These are phyloP conservation scores for Kodamaea leandrae DNA, from an alignment of 805 yeast genomes.

Conservation along the genomic window DNA sequence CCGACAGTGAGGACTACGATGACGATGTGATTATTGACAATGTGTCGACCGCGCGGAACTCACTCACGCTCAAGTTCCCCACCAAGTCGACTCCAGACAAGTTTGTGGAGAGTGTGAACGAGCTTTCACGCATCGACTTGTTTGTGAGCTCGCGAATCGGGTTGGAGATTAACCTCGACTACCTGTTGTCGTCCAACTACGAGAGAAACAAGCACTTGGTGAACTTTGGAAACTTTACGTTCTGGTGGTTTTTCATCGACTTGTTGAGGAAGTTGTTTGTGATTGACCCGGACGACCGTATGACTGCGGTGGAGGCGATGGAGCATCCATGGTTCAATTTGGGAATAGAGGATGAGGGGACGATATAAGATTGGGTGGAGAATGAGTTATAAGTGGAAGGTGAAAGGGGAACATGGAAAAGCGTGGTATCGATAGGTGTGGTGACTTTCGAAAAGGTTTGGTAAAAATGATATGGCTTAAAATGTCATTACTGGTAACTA, in stretches of 20 bases:
- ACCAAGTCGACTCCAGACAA: constrained; percentile 37
- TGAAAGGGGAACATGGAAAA: no score
- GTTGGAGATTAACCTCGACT: constrained; percentile 37
- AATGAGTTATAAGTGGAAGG: background rate
- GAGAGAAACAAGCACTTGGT: constrained; percentile 41
- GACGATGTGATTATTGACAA: constrained; percentile 34
- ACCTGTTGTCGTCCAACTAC: constrained; percentile 37
- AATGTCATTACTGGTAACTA: no score
- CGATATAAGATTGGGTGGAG: no score
- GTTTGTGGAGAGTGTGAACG: constrained; percentile 38
- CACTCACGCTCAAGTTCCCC: constrained; percentile 38
- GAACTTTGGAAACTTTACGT: constrained; percentile 60
- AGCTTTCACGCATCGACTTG: constrained; percentile 41
- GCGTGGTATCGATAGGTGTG: no score
- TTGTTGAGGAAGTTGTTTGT: constrained; percentile 37
- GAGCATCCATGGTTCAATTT: constrained; percentile 49
- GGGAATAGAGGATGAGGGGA: constrained; percentile 48
- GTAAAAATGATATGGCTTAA: no score
- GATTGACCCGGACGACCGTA: constrained; percentile 37
- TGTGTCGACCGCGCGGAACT: constrained; percentile 24
- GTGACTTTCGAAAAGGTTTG: no score
- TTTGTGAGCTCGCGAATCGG: constrained; percentile 44
- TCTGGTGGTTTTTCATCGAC: constrained; percentile 76
- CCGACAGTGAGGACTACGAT: constrained; percentile 30
- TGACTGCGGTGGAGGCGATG: constrained; percentile 42